Evolutionary conservation across 306 rosid species (phyloP), one percentile per base, ranked within the genome.

Genomic region (Cucurbita argyrosperma): DNA sequence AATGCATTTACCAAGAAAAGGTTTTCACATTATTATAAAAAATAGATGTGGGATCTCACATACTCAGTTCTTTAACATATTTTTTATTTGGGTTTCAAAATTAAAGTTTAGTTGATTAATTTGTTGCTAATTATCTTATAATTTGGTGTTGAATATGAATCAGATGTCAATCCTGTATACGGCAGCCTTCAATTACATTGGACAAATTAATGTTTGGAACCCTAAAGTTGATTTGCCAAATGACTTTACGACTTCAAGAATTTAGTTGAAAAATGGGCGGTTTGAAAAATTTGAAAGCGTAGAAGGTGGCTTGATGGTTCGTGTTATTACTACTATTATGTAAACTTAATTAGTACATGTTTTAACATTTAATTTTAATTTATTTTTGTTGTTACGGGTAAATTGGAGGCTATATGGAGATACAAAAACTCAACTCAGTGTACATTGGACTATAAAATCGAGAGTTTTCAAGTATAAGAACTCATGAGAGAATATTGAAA

Each of bases 341-440:
- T 26, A 26, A 26, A 26, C 30, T 26, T 26, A 26, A 26, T 26
- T 26, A 26, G 2, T 42, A 42, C 1, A 42, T 42, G 46, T 6
- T 42, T 42, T 42, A 42, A 42, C 18, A 26, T 26, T 26, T 26
- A 26, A 38, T 38, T n/a, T 23, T 8, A 8, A 1, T 38, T 38
- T 38, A 7, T 35, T 39, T 16, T 52, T 43, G n/a, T 4, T 75
- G 74, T 21, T 30, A 64, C 23, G 85, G 92, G 92, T 87, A 72
- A 89, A 91, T 76, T 91, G 89, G 0, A 81, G 57, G 79, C 64
- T 91, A 5, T 87, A 86, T 69, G 84, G 91, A 59, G 91, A 89
- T 62, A 63, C 7, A 26, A 56, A 26, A 12, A 74, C 85, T 1
- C 77, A 96, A 5, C 63, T 89, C 0, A 83, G 84, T 37, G 52